These are phyloP conservation scores for Herpetomonas samuelpessoai DNA, from an alignment of 208 protist species.

Conservation along the genomic window DNA sequence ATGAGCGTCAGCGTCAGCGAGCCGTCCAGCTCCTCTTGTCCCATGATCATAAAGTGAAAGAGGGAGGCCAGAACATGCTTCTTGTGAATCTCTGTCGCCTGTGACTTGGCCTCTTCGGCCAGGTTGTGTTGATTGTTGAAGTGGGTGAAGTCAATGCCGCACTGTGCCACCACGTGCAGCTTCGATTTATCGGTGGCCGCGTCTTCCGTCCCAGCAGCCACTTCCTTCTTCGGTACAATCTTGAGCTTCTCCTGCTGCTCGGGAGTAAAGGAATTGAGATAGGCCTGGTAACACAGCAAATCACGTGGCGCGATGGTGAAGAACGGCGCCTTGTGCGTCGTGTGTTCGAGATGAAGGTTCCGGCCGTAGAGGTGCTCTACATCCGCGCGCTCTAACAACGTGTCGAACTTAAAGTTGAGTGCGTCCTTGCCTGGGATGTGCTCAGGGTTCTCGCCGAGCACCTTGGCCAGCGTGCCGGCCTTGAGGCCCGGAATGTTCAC, in stretches of 20 bases:
- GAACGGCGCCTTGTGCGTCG: constrained; percentile 23
- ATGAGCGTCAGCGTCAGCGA: constrained; percentile 35
- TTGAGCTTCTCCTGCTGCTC: constrained; percentile 31
- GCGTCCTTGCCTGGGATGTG: constrained; percentile 19
- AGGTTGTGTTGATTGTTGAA: constrained; percentile 37
- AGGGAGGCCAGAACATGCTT: constrained; percentile 17
- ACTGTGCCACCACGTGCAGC: neutral
- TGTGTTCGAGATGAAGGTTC: constrained; percentile 29
- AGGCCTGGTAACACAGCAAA: constrained; percentile 26
- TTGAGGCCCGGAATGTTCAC: constrained; percentile 31
- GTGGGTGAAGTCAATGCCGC: constrained; percentile 3
- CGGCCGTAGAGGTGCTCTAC: constrained; percentile 18
- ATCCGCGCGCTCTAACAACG: constrained; percentile 15
- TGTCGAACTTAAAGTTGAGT: constrained; percentile 35
- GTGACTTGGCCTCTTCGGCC: constrained; percentile 24
- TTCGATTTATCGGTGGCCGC: neutral
- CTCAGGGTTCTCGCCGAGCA: constrained; percentile 29
- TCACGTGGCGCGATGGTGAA: constrained; percentile 28
- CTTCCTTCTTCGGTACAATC: constrained; percentile 13
- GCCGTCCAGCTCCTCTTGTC: constrained; percentile 38
- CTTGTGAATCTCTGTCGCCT: constrained; percentile 10
- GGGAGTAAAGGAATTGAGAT: constrained; percentile 29
- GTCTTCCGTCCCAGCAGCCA: neutral
- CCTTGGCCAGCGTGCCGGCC: constrained; percentile 23
- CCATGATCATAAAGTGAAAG: constrained; percentile 31